Conservation (phyloP, 1,284 basidiomycete genomes). For the Gymnopus androsaceus region DNA sequence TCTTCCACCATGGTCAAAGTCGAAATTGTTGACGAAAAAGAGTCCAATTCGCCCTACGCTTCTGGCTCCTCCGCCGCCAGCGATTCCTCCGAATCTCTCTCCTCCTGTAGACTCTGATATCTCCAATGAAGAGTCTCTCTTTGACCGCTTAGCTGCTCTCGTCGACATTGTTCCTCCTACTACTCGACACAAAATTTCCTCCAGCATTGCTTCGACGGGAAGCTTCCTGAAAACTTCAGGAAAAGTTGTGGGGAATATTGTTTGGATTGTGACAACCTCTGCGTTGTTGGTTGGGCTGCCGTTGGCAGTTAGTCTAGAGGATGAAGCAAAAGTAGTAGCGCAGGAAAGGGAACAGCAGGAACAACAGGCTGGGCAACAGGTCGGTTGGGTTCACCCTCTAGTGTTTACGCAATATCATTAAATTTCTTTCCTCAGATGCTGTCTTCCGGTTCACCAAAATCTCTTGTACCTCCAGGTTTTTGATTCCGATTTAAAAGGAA, state of each 20-base stretch:
- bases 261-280: slow-evolving; percentile 94
- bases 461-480: slow-evolving; percentile 77
- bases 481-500: slow-evolving; percentile 30
- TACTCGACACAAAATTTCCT: slow-evolving; percentile 76
- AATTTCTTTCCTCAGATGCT: slow-evolving; percentile 55
- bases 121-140: slow-evolving; percentile 78
- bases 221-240: slow-evolving; percentile 65
- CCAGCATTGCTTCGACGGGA: slow-evolving; percentile 61
- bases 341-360: slow-evolving; percentile 96
- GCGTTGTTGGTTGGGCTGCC: slow-evolving; percentile 93
- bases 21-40: slow-evolving; percentile 80
- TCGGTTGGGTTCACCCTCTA: slow-evolving; percentile 39
- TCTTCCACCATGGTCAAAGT: slow-evolving; percentile 85
- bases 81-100: slow-evolving; percentile 70
- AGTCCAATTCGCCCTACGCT: slow-evolving; percentile 66
- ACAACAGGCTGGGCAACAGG: slow-evolving; percentile 92
- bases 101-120: slow-evolving; percentile 72
- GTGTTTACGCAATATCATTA: slow-evolving; percentile 17
- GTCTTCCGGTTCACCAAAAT: slow-evolving; percentile 63
- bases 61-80: slow-evolving; percentile 67
- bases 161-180: slow-evolving; percentile 94
- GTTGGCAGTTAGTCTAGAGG: slow-evolving; percentile 90
- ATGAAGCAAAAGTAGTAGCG: slow-evolving; percentile 91
- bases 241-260: slow-evolving; percentile 82
- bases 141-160: slow-evolving; percentile 88